A percentile compares a stretch with the other conserved stretches of the same genome.
Evolutionary conservation across 2,329 filamentous ascomycete genomes (phyloP).

Genomic region (Diaporthe ampelina): DNA sequence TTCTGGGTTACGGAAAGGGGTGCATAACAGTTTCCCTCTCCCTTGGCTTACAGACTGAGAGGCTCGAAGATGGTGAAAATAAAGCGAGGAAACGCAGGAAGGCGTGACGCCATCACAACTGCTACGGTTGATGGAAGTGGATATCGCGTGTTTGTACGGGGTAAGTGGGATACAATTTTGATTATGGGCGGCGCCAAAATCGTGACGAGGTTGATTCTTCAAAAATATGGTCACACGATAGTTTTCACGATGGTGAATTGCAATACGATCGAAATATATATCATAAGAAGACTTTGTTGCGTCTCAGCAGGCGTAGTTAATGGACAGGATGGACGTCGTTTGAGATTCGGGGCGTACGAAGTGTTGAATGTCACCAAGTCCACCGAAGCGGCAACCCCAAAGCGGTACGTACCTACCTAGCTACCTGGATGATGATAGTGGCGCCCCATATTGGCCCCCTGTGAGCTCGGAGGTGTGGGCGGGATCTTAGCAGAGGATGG

Average conservation of each 20-base stretch:
- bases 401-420: too few species aligned
- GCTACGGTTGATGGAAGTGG: background rate
- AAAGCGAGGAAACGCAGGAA: conserved; percentile 74
- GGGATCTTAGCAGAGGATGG: background rate
- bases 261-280: background rate
- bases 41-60: conserved; percentile 70
- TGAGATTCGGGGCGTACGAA: background rate
- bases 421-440: background rate
- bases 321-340: background rate
- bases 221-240: background rate
- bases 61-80: conserved; percentile 79
- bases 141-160: background rate
- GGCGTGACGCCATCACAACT: conserved; percentile 68
- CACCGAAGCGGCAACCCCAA: background rate
- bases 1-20: conserved; percentile 29
- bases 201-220: background rate
- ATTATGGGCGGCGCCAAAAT: background rate
- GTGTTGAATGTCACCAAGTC: background rate
- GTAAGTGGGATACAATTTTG: background rate
- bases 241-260: background rate
- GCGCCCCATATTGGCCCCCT: background rate
- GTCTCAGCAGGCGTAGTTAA: background rate
- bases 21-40: background rate
- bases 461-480: too few species aligned
- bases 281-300: background rate